A percentile compares a stretch with the other conserved stretches of the same genome.
Evolutionary conservation across 768 basidiomycete genomes (phyloP).

Genomic region (Rubroboletus satanas): DNA sequence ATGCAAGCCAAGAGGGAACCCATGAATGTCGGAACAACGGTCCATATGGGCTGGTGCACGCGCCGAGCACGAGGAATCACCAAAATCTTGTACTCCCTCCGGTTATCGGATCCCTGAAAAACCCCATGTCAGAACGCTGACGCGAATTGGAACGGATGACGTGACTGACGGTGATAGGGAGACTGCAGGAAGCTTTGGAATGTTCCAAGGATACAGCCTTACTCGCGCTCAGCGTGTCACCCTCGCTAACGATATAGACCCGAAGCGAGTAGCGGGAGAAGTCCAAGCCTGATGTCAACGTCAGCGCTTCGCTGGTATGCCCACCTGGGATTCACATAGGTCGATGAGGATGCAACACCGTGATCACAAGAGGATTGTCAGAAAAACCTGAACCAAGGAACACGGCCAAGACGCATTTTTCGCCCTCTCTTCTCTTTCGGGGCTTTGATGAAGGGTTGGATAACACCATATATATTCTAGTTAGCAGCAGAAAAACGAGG

Average conservation of each 20-base stretch:
- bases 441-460: slow-evolving; percentile 9
- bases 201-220: slow-evolving; percentile 69
- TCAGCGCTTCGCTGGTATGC: slow-evolving; percentile 85
- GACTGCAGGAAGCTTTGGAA: slow-evolving; percentile 11
- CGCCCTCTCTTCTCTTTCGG: slow-evolving; percentile 9
- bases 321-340: slow-evolving; percentile 58
- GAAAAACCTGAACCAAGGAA: slow-evolving; percentile 89
- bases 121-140: slow-evolving; percentile 6
- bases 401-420: slow-evolving; percentile 60
- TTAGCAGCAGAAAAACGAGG: slow-evolving; percentile 13
- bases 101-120: slow-evolving; percentile 5
- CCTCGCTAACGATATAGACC: slow-evolving; percentile 77
- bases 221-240: slow-evolving; percentile 71
- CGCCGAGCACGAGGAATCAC: slow-evolving; percentile 81
- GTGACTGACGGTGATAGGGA: slow-evolving; percentile 14
- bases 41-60: slow-evolving; percentile 77
- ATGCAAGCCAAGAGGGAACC: slow-evolving; percentile 60
- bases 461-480: slow-evolving; percentile 20
- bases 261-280: slow-evolving; percentile 71
- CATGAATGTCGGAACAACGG: slow-evolving; percentile 63
- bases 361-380: background rate
- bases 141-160: background rate
- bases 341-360: background rate
- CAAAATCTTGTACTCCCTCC: slow-evolving; percentile 45
- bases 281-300: slow-evolving; percentile 68